phyloP scores from a whole-genome alignment of 148 eudicot genomes.

The Linanthus parryae region DNA sequence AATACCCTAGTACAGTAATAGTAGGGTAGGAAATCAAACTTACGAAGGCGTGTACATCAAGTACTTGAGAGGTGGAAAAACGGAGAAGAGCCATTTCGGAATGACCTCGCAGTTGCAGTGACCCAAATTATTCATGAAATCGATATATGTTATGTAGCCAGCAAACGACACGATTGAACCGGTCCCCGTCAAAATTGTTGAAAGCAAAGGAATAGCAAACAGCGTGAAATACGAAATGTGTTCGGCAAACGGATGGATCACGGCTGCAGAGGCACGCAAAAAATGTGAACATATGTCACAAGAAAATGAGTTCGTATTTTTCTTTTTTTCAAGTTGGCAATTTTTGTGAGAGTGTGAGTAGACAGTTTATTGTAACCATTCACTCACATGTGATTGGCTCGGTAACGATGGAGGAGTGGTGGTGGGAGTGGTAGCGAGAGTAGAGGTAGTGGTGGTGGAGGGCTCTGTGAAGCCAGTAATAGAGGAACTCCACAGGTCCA shows the following conservation, averaged over 20 bases:
- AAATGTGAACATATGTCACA: no score
- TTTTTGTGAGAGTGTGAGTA: no score
- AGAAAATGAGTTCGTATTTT: no score
- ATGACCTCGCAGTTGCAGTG: conserved; percentile 79
- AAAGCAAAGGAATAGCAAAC: conserved; percentile 37
- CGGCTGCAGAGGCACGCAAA: conserved; percentile 30
- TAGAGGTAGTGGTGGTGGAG: conserved; percentile 42
- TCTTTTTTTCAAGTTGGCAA: no score
- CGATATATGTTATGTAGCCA: conserved; percentile 39
- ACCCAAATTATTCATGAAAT: conserved; percentile 69
- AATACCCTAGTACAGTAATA: no score
- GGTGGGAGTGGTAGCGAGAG: conserved; percentile 48
- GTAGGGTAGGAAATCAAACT: no score
- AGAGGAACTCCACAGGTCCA: conserved; percentile 45
- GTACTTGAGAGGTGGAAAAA: conserved; percentile 71
- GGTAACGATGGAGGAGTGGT: conserved; percentile 40
- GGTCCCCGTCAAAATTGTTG: conserved; percentile 8
- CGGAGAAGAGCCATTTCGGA: conserved; percentile 38
- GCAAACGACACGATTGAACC: conserved; percentile 21
- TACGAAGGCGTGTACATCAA: conserved; percentile 76
- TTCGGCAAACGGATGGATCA: conserved; percentile 72
- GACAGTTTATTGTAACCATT: not conserved
- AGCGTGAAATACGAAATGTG: conserved; percentile 43
- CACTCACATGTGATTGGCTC: conserved; percentile 32
- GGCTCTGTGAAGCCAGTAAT: conserved; percentile 39